phyloP scores from a whole-genome alignment of 495 filamentous ascomycete genomes.

The Hypomontagnella monticulosa region DNA sequence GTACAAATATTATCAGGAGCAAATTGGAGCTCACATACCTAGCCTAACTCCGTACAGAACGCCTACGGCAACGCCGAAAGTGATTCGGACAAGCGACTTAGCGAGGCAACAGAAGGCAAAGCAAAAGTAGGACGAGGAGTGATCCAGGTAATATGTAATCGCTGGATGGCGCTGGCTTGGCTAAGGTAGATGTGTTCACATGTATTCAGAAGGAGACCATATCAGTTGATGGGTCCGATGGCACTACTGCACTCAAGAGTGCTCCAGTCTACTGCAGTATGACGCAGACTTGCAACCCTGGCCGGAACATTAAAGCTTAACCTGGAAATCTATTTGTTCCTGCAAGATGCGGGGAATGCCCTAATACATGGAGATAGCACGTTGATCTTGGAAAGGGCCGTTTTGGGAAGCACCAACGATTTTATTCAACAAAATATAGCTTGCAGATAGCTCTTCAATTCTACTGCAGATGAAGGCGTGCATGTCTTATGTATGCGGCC shows the following conservation, averaged over 20 bases:
- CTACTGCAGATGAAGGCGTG: slow-evolving; percentile 16
- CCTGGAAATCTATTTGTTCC: slow-evolving; percentile 26
- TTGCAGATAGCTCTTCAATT: slow-evolving; percentile 7
- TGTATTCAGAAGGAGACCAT: slow-evolving; percentile 18
- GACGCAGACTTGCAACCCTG: slow-evolving; percentile 29
- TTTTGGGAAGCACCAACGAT: slow-evolving; percentile 1
- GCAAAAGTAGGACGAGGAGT: slow-evolving; percentile 40
- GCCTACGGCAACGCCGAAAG: slow-evolving; percentile 45
- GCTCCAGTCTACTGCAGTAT: slow-evolving; percentile 37
- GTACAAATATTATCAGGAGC: slow-evolving; percentile 83
- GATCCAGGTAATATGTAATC: slow-evolving; percentile 11
- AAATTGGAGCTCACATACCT: slow-evolving; percentile 85
- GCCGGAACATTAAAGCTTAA: slow-evolving; percentile 20
- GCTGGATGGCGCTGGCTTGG: not conserved
- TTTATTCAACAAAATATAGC: slow-evolving; percentile 33
- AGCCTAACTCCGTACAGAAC: slow-evolving; percentile 54
- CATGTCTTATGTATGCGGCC: slow-evolving; percentile 21
- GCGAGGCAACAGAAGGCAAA: slow-evolving; percentile 53
- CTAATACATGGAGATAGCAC: slow-evolving; percentile 15
- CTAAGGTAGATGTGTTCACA: slow-evolving; percentile 21
- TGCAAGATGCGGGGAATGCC: slow-evolving; percentile 23
- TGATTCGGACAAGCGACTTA: slow-evolving; percentile 59
- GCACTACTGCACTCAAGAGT: not conserved
- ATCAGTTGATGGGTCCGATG: not conserved
- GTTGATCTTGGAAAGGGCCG: slow-evolving; percentile 25